Evolutionary conservation across 352 stramenopile species (phyloP), one percentile per base, ranked within the genome.

Genomic region (Globisporangium nunn): DNA sequence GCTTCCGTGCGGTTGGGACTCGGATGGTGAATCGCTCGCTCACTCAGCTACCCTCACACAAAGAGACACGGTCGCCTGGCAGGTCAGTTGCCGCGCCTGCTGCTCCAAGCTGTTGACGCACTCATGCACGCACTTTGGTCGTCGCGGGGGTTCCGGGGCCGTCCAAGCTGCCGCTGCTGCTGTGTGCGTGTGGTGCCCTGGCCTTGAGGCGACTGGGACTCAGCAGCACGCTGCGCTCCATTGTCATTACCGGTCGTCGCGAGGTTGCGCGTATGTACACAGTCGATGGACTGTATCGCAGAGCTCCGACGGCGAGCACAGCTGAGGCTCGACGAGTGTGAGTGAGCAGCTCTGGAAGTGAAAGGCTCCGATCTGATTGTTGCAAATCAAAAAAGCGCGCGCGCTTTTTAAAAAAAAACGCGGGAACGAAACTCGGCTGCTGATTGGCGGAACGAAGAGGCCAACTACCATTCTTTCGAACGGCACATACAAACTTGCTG

Each of bases 1-100:
- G 81, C 81, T 59, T 92, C 81, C 0, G 79, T 90, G 49, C 81
- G 75, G 54, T 90, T 92, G 23, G 81, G 81, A 62, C 79, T 90
- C 28, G 81, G 81, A 56, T 91, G 73, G 48, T 80, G 75, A 6
- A 87, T 70, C n/a, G 69, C 64, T 15, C 63, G 72, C 18, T 74
- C 63, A 1, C 17, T 41, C 28, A 57, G 14, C 63, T 68, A 23
- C 10, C 18, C 5, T 18, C 3, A 14, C n/a, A n/a, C n/a, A 28
- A 28, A 23, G 23, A 23, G 23, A 41, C 2, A 7, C 23, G 50
- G 6, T 6, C 37, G 11, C 8, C 8, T 4, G 3, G 1, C 3
- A 23, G 3, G 11, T 43, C 37, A 43, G 37, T 12, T 12, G 6
- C 11, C 6, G 37, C 37, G 5, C 4, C 11, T 43, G 37, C 10